Conservation (phyloP, 2,329 filamentous ascomycete species). For the Phymatotrichopsis omnivora region DNA sequence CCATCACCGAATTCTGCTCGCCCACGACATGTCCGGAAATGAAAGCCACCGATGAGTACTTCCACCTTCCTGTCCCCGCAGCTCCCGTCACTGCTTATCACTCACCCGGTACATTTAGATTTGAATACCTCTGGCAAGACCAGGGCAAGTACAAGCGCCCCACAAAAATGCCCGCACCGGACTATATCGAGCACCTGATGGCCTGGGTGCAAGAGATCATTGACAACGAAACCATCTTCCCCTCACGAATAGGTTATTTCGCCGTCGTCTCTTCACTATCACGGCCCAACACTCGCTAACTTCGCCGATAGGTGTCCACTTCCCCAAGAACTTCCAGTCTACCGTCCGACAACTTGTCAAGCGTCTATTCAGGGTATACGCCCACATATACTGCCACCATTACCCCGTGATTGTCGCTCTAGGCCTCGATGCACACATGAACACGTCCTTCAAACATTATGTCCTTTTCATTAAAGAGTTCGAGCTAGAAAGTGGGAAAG, state of each 20-base stretch:
- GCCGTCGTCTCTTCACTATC: background rate
- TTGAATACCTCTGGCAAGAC: slow-evolving; percentile 99
- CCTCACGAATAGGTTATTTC: slow-evolving; percentile 67
- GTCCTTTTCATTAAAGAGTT: slow-evolving; percentile 98
- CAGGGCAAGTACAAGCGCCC: slow-evolving; percentile 75
- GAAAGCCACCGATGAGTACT: slow-evolving; percentile 97
- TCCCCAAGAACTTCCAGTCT: slow-evolving; percentile 81
- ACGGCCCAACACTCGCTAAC: slow-evolving; percentile 7
- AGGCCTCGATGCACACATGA: slow-evolving; percentile 90
- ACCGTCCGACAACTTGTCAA: slow-evolving; percentile 96
- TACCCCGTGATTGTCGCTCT: slow-evolving; percentile 94
- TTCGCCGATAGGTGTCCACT: slow-evolving; percentile 60
- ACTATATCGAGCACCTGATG: slow-evolving; percentile 98
- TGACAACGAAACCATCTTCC: slow-evolving; percentile 89
- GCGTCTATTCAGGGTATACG: slow-evolving; percentile 95
- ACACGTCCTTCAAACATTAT: slow-evolving; percentile 99
- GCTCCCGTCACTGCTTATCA: background rate
- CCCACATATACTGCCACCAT: slow-evolving; percentile 99
- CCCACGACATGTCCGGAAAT: slow-evolving; percentile 96
- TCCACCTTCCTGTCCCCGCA: background rate
- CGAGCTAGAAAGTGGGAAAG: slow-evolving; percentile 78
- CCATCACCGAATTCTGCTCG: slow-evolving; percentile 98
- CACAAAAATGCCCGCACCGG: slow-evolving; percentile 94
- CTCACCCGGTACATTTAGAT: slow-evolving; percentile 44
- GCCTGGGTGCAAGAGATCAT: slow-evolving; percentile 91